Percentiles rank a stretch among this genome's conserved stretches.
These are phyloP conservation scores for Paraglomus brasilianum DNA, from an alignment of 192 early-diverging fungal genomes.

Conservation along the genomic window DNA sequence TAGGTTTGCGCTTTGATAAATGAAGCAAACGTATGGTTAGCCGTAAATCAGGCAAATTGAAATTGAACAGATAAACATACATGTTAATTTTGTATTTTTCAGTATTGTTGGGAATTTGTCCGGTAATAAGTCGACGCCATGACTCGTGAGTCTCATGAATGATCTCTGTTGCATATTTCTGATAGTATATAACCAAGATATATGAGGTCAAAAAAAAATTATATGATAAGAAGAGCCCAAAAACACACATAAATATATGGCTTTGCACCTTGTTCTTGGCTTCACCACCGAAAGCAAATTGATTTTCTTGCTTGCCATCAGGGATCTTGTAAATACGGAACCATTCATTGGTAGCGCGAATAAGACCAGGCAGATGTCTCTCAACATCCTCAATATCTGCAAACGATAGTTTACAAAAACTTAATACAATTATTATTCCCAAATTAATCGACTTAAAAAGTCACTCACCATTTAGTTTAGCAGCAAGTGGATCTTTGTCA, in stretches of 20 bases:
- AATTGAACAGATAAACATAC: conserved; percentile 43
- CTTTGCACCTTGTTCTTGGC: conserved; percentile 67
- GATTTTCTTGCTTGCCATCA: conserved; percentile 99
- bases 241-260: conserved; percentile 13
- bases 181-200: too few relatives aligned
- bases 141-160: conserved; percentile 93
- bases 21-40: neutral
- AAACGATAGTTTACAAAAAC: neutral
- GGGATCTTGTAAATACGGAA: conserved; percentile 99
- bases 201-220: neutral
- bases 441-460: neutral
- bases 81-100: conserved; percentile 74
- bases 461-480: conserved; percentile 83
- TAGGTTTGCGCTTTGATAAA: conserved; percentile 58
- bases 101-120: conserved; percentile 56
- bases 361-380: conserved; percentile 91
- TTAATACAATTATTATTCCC: neutral
- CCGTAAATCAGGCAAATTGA: conserved; percentile 14
- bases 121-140: conserved; percentile 82
- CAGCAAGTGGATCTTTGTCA: conserved; percentile 94
- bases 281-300: conserved; percentile 95
- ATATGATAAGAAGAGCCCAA: too few relatives aligned
- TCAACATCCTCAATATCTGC: conserved; percentile 97
- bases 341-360: conserved; percentile 98
- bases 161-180: conserved; percentile 87